phyloP scores from a whole-genome alignment of 306 rosid genomes.

The Vigna reflexopilosa region DNA sequence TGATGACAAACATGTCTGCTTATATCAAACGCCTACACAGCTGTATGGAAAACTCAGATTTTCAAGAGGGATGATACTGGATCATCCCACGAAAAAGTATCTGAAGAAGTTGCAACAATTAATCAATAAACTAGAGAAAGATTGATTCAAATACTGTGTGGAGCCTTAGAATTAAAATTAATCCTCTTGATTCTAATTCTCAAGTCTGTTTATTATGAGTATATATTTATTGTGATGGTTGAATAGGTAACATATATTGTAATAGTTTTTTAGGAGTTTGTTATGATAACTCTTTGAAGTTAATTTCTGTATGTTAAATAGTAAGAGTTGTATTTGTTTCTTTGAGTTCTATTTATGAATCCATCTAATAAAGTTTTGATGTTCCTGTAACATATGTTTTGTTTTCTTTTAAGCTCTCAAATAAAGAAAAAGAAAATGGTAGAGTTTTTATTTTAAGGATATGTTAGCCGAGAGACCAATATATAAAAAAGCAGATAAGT shows the following conservation, averaged over 20 bases:
- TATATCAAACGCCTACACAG: not conserved
- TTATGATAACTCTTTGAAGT: not conserved
- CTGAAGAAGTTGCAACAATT: not conserved
- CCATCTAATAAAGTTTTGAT: not conserved
- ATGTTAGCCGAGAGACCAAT: no score
- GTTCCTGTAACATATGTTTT: not conserved
- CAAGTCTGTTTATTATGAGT: not conserved
- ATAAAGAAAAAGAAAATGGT: no score
- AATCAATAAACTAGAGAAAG: not conserved
- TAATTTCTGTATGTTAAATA: no score
- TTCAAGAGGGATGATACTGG: not conserved
- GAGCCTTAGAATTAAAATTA: not conserved
- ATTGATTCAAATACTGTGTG: no score
- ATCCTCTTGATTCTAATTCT: not conserved
- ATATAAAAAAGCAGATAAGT: no score
- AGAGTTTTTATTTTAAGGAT: no score
- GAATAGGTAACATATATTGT: not conserved
- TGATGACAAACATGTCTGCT: not conserved
- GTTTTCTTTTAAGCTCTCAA: no score
- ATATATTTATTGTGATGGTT: not conserved
- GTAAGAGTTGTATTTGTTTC: not conserved
- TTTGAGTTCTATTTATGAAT: not conserved
- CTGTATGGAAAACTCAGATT: not conserved
- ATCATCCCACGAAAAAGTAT: not conserved
- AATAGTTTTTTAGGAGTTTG: not conserved